phyloP scores from a whole-genome alignment of 176 grass and related monocot genomes.

The Carex pumila region DNA sequence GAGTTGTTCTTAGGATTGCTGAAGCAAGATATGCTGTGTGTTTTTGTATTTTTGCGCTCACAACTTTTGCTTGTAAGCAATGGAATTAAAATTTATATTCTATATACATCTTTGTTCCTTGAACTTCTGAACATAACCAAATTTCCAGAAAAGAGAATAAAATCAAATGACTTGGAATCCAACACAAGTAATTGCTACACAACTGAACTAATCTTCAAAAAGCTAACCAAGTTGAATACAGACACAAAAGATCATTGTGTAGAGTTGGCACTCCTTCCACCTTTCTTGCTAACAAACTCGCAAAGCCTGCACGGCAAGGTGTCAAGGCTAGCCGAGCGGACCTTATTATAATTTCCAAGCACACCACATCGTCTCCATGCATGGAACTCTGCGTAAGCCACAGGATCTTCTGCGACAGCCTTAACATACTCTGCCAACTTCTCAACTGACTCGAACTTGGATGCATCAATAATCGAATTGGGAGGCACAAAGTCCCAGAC shows the following conservation, averaged over 20 bases:
- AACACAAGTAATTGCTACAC: neutral
- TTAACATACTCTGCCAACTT: constrained; percentile 40
- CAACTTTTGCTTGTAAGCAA: neutral
- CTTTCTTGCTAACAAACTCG: constrained; percentile 40
- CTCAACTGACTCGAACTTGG: constrained; percentile 30
- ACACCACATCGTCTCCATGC: constrained; percentile 55
- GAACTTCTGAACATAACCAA: neutral
- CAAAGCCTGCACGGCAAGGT: constrained; percentile 54
- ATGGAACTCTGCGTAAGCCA: constrained; percentile 57
- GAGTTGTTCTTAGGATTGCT: neutral
- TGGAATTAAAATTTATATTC: neutral
- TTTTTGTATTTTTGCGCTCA: neutral
- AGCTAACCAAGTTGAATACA: neutral
- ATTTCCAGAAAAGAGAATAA: neutral
- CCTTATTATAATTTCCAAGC: constrained; percentile 39
- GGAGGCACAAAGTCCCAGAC: constrained; percentile 46
- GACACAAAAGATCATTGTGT: neutral
- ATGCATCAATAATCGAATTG: constrained; percentile 44
- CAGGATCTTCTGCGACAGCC: constrained; percentile 38
- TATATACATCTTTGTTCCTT: neutral
- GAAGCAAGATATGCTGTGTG: neutral
- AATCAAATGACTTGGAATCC: constrained; percentile 1
- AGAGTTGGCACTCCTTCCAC: constrained; percentile 31
- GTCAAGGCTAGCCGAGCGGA: constrained; percentile 33
- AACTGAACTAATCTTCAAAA: constrained; percentile 1